phyloP scores from a whole-genome alignment of 305 asterid species.

The Ilex paraguariensis region DNA sequence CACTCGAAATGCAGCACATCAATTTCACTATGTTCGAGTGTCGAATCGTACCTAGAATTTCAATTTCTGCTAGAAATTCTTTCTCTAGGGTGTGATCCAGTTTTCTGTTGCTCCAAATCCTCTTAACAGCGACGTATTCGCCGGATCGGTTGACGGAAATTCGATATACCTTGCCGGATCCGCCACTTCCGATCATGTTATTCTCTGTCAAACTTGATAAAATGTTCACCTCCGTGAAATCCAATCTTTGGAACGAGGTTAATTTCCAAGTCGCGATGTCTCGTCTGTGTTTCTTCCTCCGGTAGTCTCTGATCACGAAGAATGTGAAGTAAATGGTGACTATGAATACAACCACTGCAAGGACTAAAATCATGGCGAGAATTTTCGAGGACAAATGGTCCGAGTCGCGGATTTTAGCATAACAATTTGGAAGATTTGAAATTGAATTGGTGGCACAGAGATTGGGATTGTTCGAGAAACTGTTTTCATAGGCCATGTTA shows the following conservation, averaged over 20 bases:
- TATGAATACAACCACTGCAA: conserved; percentile 34
- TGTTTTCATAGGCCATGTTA: conserved; percentile 58
- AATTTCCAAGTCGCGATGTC: conserved; percentile 66
- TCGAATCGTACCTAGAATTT: conserved; percentile 68
- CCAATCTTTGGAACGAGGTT: conserved; percentile 75
- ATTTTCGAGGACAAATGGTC: conserved; percentile 34
- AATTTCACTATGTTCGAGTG: conserved; percentile 89
- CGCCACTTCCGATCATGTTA: conserved; percentile 77
- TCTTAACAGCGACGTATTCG: conserved; percentile 69
- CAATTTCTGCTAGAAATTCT: conserved; percentile 76
- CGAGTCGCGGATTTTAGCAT: conserved; percentile 14
- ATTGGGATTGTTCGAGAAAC: conserved; percentile 58
- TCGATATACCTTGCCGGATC: conserved; percentile 79
- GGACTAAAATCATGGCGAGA: conserved; percentile 44
- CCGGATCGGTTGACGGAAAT: conserved; percentile 38
- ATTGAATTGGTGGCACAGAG: conserved; percentile 46
- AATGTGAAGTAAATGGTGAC: conserved; percentile 24
- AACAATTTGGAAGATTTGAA: conserved; percentile 47
- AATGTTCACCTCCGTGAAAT: conserved; percentile 63
- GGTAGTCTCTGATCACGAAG: conserved; percentile 40
- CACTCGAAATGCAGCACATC: conserved; percentile 75
- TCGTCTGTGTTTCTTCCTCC: conserved; percentile 49
- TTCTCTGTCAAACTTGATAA: conserved; percentile 53
- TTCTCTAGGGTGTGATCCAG: conserved; percentile 46
- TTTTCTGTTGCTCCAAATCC: conserved; percentile 47